Percentiles rank a stretch among this genome's conserved stretches.
Evolutionary conservation across 371 early-diverging fungal genomes (phyloP).

Genomic region (Actinomucor elegans): DNA sequence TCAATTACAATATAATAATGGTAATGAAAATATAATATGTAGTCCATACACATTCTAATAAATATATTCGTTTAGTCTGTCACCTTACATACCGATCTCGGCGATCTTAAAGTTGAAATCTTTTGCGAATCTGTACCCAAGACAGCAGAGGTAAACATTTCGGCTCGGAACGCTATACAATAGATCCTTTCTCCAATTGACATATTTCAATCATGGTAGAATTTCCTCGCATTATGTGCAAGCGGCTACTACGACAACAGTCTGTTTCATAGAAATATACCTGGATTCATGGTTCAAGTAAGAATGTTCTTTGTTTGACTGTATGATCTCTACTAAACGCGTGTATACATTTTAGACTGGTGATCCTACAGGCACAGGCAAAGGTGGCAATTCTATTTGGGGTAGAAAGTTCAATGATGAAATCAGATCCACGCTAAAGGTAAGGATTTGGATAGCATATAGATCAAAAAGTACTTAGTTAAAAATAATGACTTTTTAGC

Average conservation of each 20-base stretch:
- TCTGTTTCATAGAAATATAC: slow-evolving; percentile 86
- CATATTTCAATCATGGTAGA: too few relatives aligned
- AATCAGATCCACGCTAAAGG: slow-evolving; percentile 79
- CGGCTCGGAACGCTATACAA: too few relatives aligned
- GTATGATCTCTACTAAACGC: too few relatives aligned
- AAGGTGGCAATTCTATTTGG: slow-evolving; percentile 90
- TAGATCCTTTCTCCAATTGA: too few relatives aligned
- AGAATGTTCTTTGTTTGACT: background rate
- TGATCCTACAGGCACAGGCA: slow-evolving; percentile 88
- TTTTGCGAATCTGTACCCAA: slow-evolving; percentile 83
- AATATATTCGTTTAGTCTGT: slow-evolving; percentile 67
- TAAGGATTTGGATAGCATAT: slow-evolving; percentile 22
- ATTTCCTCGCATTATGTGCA: slow-evolving; percentile 94
- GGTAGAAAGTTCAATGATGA: slow-evolving; percentile 88
- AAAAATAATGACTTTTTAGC: slow-evolving; percentile 42
- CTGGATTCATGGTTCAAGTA: slow-evolving; percentile 90
- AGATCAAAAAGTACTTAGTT: background rate
- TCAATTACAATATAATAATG: too few relatives aligned
- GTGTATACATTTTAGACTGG: too few relatives aligned
- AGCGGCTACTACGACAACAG: slow-evolving; percentile 89
- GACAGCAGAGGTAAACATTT: slow-evolving; percentile 72
- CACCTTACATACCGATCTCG: slow-evolving; percentile 87
- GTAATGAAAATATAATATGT: too few relatives aligned
- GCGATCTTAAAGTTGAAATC: slow-evolving; percentile 88
- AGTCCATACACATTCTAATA: too few relatives aligned